Conservation (phyloP, 768 basidiomycete species). For the Boletus vermiculosoides region DNA sequence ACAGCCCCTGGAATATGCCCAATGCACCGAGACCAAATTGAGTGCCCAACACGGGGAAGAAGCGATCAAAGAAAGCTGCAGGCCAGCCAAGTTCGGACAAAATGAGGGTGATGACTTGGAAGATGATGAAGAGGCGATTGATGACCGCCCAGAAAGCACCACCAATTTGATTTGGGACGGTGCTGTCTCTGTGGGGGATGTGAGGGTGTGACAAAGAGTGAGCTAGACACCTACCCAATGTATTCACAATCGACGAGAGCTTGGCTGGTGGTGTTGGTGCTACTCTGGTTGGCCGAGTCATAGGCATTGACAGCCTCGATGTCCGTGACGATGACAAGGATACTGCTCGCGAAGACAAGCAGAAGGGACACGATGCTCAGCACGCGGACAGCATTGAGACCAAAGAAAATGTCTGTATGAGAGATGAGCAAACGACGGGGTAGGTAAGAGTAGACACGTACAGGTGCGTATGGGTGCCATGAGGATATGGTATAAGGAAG, state of each 20-base stretch:
- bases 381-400: constrained; percentile 73
- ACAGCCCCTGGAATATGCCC: constrained; percentile 87
- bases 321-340: constrained; percentile 71
- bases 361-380: constrained; percentile 78
- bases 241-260: constrained; percentile 65
- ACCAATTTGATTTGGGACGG: constrained; percentile 88
- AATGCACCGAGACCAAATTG: constrained; percentile 84
- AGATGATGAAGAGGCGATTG: constrained; percentile 83
- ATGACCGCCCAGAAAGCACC: constrained; percentile 91
- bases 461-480: constrained; percentile 43
- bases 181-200: constrained; percentile 51
- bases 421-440: constrained; percentile 1
- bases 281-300: constrained; percentile 40
- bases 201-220: constrained; percentile 19
- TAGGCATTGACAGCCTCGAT: constrained; percentile 73
- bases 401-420: constrained; percentile 59
- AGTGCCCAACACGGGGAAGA: constrained; percentile 83
- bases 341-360: constrained; percentile 78
- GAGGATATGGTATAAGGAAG: constrained; percentile 5
- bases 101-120: constrained; percentile 77
- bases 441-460: constrained; percentile 28
- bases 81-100: constrained; percentile 86
- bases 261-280: constrained; percentile 30
- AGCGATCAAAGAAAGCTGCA: constrained; percentile 71
- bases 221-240: constrained; percentile 54